Conservation (phyloP, 2,329 filamentous ascomycete genomes). For the Paraphaeosphaeria minitans region DNA sequence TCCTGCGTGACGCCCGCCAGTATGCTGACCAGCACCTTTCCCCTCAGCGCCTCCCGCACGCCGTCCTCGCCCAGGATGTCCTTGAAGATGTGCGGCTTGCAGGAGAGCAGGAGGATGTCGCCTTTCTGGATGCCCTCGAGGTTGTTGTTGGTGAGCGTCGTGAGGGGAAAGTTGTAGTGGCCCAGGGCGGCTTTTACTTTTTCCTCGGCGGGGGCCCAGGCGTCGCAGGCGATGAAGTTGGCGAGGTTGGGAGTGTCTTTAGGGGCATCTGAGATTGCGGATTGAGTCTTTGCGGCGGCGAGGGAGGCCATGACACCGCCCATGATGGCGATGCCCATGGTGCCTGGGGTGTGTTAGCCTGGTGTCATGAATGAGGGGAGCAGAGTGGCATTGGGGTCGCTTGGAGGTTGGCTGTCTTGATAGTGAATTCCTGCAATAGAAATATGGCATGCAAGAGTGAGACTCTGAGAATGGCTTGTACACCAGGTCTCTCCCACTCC, state of each 20-base stretch:
- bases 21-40: conserved; percentile 83
- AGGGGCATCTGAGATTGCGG: conserved; percentile 50
- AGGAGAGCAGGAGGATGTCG: conserved; percentile 77
- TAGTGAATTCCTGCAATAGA: not conserved
- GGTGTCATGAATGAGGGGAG: not conserved
- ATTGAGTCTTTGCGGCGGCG: conserved; percentile 47
- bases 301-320: conserved; percentile 78
- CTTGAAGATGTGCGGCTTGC: conserved; percentile 77
- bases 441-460: not conserved
- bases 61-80: conserved; percentile 70
- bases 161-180: conserved; percentile 66
- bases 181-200: conserved; percentile 69
- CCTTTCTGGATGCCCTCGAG: conserved; percentile 68
- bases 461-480: not conserved
- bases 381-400: conserved; percentile 41
- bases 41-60: conserved; percentile 73
- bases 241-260: conserved; percentile 57
- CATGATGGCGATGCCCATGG: conserved; percentile 84
- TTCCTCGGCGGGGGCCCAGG: conserved; percentile 70
- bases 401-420: not conserved
- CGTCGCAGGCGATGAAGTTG: conserved; percentile 81
- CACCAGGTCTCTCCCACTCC: not conserved
- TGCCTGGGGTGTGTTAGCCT: conserved; percentile 58
- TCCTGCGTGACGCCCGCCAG: conserved; percentile 75
- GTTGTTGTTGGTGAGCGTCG: conserved; percentile 74